A percentile compares a stretch with the other conserved stretches of the same genome.
phyloP scores from a whole-genome alignment of 2,329 filamentous ascomycete species.

The Cladosporium oxysporum region DNA sequence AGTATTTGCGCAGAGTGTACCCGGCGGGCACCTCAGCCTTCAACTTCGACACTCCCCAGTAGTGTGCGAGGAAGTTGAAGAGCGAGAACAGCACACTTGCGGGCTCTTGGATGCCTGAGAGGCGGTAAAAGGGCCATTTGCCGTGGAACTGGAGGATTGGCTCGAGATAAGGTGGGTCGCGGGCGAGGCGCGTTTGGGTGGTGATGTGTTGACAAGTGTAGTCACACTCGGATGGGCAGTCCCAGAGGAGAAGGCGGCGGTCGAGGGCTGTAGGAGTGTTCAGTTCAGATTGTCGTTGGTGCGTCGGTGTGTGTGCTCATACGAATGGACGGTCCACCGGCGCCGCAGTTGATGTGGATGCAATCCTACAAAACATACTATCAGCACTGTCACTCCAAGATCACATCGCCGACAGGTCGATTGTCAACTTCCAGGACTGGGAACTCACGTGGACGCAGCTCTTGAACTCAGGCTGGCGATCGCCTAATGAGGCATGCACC shows the following conservation, averaged over 20 bases:
- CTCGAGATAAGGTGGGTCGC: slow-evolving; percentile 63
- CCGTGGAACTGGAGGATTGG: slow-evolving; percentile 91
- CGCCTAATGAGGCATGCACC: slow-evolving; percentile 39
- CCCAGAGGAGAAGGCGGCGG: slow-evolving; percentile 87
- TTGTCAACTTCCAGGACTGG: not conserved
- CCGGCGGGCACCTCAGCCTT: slow-evolving; percentile 67
- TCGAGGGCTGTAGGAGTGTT: slow-evolving; percentile 64
- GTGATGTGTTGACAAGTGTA: slow-evolving; percentile 96
- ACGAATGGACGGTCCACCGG: slow-evolving; percentile 70
- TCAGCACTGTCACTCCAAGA: not conserved
- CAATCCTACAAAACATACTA: slow-evolving; percentile 64
- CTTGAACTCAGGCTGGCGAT: slow-evolving; percentile 82
- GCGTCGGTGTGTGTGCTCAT: slow-evolving; percentile 28
- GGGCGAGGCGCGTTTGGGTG: slow-evolving; percentile 68
- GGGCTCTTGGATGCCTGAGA: slow-evolving; percentile 92
- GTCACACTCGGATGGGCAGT: slow-evolving; percentile 91
- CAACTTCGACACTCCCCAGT: slow-evolving; percentile 71
- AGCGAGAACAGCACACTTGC: slow-evolving; percentile 91
- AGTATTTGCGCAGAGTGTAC: slow-evolving; percentile 80
- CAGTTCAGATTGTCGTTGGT: slow-evolving; percentile 16
- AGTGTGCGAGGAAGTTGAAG: slow-evolving; percentile 86
- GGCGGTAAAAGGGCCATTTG: slow-evolving; percentile 94
- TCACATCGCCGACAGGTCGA: not conserved
- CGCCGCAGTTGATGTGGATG: slow-evolving; percentile 73
- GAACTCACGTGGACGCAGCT: slow-evolving; percentile 76